Evolutionary conservation across 495 filamentous ascomycete genomes (phyloP), one percentile per base, ranked within the genome.

Genomic region (Sabuloglossum arenarium): DNA sequence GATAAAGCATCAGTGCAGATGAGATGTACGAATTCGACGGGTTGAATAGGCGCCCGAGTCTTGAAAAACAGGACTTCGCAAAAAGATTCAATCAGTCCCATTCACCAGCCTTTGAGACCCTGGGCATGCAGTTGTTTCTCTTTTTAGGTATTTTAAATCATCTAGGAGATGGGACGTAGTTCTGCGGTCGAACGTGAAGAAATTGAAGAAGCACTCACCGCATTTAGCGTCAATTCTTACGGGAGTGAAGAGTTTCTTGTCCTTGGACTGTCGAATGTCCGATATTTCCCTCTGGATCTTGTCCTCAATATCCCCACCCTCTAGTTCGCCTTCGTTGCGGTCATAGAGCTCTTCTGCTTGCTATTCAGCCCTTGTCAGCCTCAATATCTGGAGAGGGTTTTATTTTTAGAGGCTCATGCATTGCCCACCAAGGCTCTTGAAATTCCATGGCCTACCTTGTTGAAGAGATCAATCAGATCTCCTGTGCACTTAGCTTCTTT

Each of bases 201-300:
- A n/a, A 19, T 9, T 43, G 34, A 24, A 16, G 25, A 31, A 54
- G 11, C 42, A 70, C 79, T 54, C 65, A 84, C 81, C 74, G 65
- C 91, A 98, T 56, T 84, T 79, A 39, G 88, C 75, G 51, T 89
- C 81, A 56, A 93, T 64, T 58, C 75, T 80, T 37, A 94, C 72
- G 3, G 76, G 70, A 55, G 69, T 76, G 66, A 85, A 93, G 54
- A 72, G 61, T 54, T 59, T 68, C 65, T 63, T 65, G 64, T 58
- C 64, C 60, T 14, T 68, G 64, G 62, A 70, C 50, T 77, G 71
- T 39, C 79, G 78, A 57, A 94, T 69, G 0, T 70, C 76, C 12
- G 74, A 77, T 6, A 94, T 67, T 67, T 95, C 91, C 61, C 79
- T 83, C 66, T 76, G 69, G 59, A 96, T 94, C 43, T 85, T 79